Conservation (phyloP, 2,329 filamentous ascomycete genomes). For the Cylindrodendrum hubeiense region DNA sequence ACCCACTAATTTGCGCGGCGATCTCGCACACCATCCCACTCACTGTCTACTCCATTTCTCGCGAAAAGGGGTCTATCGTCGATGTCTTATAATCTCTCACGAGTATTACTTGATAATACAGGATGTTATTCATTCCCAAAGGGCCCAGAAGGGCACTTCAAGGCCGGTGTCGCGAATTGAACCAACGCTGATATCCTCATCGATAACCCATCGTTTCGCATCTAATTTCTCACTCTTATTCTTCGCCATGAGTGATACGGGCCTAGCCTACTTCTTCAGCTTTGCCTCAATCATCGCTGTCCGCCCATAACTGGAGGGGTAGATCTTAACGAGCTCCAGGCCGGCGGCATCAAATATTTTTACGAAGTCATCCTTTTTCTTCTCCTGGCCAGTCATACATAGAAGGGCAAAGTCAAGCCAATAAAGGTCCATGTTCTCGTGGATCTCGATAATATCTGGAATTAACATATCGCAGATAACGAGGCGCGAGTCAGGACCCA, state of each 20-base stretch:
- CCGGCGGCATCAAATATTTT: slow-evolving; percentile 48
- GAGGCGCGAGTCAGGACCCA: slow-evolving; percentile 49
- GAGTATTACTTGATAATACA: too few relatives aligned
- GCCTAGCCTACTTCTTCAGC: slow-evolving; percentile 28
- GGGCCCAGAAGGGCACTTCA: too few relatives aligned
- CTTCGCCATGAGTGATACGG: neutral
- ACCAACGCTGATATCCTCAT: too few relatives aligned
- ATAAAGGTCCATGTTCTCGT: slow-evolving; percentile 43
- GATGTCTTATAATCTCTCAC: too few relatives aligned
- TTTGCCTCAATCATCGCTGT: slow-evolving; percentile 50
- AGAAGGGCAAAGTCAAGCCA: slow-evolving; percentile 49
- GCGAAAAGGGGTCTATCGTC: too few relatives aligned
- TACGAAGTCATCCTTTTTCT: slow-evolving; percentile 46
- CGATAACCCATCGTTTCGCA: neutral
- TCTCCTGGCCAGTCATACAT: slow-evolving; percentile 49
- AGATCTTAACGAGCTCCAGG: slow-evolving; percentile 49
- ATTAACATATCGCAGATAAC: slow-evolving; percentile 52
- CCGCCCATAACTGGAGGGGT: slow-evolving; percentile 45
- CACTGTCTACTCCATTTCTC: too few relatives aligned
- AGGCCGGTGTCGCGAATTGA: too few relatives aligned
- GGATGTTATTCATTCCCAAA: too few relatives aligned
- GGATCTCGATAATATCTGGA: slow-evolving; percentile 46
- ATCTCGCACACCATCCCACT: too few relatives aligned
- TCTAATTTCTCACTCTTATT: neutral
- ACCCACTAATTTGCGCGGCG: too few relatives aligned